phyloP scores from a whole-genome alignment of 768 basidiomycete genomes.

The Lactarius indigo region DNA sequence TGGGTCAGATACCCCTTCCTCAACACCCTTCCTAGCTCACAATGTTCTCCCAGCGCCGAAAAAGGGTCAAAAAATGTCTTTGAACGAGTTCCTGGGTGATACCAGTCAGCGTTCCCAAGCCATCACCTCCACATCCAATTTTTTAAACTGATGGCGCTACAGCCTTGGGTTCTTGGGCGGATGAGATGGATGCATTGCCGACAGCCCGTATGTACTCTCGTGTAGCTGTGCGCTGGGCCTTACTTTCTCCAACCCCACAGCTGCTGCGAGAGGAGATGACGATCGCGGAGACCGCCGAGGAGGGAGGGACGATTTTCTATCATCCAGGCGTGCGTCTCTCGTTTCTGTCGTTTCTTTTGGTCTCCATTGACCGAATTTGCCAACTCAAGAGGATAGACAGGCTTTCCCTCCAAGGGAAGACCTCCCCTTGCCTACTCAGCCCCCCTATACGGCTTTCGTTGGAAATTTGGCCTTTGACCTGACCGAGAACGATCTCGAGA shows the following conservation, averaged over 20 bases:
- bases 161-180: conserved; percentile 97
- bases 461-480: conserved; percentile 96
- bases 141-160: conserved; percentile 24
- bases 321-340: conserved; percentile 52
- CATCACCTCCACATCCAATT: conserved; percentile 24
- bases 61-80: conserved; percentile 88
- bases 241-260: conserved; percentile 36
- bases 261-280: conserved; percentile 71
- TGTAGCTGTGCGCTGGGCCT: neutral
- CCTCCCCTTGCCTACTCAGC: conserved; percentile 89
- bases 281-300: conserved; percentile 54
- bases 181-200: conserved; percentile 94
- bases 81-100: conserved; percentile 92
- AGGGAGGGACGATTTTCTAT: conserved; percentile 57
- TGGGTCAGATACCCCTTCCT: conserved; percentile 30
- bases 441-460: conserved; percentile 95
- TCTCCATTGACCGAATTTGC: neutral
- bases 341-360: neutral
- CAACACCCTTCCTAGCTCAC: neutral
- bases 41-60: conserved; percentile 65
- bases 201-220: conserved; percentile 76
- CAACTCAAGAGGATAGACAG: conserved; percentile 49
- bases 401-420: conserved; percentile 73
- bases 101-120: conserved; percentile 49
- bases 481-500: conserved; percentile 74